phyloP scores from a whole-genome alignment of 2,329 filamentous ascomycete genomes.

The Thermochaetoides dissita region DNA sequence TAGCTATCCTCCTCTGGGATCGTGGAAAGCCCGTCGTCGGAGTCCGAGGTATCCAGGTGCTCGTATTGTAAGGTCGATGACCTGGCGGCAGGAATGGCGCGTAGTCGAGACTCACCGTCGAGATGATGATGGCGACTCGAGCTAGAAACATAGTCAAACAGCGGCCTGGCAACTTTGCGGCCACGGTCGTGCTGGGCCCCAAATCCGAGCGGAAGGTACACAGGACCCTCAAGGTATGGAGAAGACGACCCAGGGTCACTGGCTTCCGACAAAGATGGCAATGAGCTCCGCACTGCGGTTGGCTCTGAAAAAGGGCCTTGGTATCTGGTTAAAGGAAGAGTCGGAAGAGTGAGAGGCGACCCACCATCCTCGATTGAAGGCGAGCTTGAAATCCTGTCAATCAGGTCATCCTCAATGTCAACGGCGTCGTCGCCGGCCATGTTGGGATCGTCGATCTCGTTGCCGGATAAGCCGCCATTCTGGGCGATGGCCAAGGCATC shows the following conservation, averaged over 20 bases:
- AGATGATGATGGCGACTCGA: slow-evolving; percentile 28
- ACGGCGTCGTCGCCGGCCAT: slow-evolving; percentile 56
- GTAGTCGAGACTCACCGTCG: slow-evolving; percentile 31
- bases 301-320: slow-evolving; percentile 25
- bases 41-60: background rate
- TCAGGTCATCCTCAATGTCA: slow-evolving; percentile 77
- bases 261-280: slow-evolving; percentile 8
- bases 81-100: slow-evolving; percentile 10
- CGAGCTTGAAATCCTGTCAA: slow-evolving; percentile 97
- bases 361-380: slow-evolving; percentile 98
- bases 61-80: slow-evolving; percentile 1
- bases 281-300: slow-evolving; percentile 17
- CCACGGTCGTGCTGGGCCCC: no score
- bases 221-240: slow-evolving; percentile 27
- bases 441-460: slow-evolving; percentile 44
- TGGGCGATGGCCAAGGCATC: slow-evolving; percentile 47
- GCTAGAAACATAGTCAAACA: slow-evolving; percentile 4
- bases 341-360: slow-evolving; percentile 38
- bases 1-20: no score
- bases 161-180: slow-evolving; percentile 17
- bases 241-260: slow-evolving; percentile 27
- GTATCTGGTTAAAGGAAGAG: slow-evolving; percentile 29
- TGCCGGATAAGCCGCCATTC: slow-evolving; percentile 39
- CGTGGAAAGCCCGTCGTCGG: background rate
- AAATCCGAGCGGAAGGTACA: slow-evolving; percentile 19